Evolutionary conservation across 495 filamentous ascomycete genomes (phyloP).

Genomic region (Recurvomyces mirabilis): DNA sequence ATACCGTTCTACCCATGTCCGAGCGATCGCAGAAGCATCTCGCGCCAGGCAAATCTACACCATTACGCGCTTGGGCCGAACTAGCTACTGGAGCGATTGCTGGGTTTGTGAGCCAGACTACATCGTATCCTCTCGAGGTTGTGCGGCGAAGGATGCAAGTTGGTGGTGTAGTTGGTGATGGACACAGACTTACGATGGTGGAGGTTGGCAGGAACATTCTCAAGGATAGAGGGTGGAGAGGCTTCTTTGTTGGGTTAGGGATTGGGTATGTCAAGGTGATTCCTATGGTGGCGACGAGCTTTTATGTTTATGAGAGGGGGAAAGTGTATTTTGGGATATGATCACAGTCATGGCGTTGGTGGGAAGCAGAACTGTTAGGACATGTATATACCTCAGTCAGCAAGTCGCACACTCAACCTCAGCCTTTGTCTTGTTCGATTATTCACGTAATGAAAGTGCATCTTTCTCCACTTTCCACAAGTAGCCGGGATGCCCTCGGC

Average conservation of each 20-base stretch:
- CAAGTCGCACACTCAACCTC: too few species aligned
- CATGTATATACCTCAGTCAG: too few species aligned
- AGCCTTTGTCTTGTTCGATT: too few species aligned
- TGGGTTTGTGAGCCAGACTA: slow-evolving; percentile 79
- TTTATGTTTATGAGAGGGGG: slow-evolving; percentile 70
- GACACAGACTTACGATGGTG: slow-evolving; percentile 58
- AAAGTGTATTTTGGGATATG: slow-evolving; percentile 65
- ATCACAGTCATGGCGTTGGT: too few species aligned
- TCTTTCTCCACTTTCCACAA: too few species aligned
- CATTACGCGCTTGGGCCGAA: slow-evolving; percentile 70
- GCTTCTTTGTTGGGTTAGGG: slow-evolving; percentile 85
- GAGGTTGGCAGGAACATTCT: slow-evolving; percentile 70
- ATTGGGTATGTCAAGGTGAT: slow-evolving; percentile 94
- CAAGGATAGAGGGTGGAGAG: slow-evolving; percentile 60
- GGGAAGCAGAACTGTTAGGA: too few species aligned
- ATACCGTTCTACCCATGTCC: slow-evolving; percentile 50
- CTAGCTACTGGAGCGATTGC: slow-evolving; percentile 73
- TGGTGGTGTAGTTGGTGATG: slow-evolving; percentile 83
- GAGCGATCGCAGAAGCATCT: slow-evolving; percentile 28
- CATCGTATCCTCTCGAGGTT: slow-evolving; percentile 86
- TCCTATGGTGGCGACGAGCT: slow-evolving; percentile 75
- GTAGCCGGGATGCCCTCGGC: too few species aligned
- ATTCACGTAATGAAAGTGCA: too few species aligned
- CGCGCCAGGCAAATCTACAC: slow-evolving; percentile 47
- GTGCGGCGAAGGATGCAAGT: slow-evolving; percentile 92